Conservation (phyloP, 2,329 filamentous ascomycete species). For the Exutisphaerella laricina region DNA sequence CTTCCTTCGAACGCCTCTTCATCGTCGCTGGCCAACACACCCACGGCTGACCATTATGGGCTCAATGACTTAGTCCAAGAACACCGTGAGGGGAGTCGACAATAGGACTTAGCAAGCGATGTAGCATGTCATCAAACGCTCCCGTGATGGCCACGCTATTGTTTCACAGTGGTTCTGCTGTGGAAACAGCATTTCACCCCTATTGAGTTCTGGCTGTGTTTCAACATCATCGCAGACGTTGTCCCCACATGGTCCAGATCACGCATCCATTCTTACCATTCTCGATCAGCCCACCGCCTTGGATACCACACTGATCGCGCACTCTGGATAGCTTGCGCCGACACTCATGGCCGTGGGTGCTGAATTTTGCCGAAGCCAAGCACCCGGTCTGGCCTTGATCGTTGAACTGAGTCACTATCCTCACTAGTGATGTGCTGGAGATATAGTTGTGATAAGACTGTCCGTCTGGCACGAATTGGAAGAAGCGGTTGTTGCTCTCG, state of each 20-base stretch:
- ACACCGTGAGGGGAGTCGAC: no score
- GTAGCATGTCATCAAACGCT: no score
- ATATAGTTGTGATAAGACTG: conserved; percentile 10
- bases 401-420: conserved; percentile 13
- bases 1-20: no score
- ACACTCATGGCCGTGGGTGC: conserved; percentile 14
- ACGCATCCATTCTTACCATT: conserved; percentile 15
- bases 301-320: conserved; percentile 10
- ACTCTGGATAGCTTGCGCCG: conserved; percentile 10
- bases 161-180: no score
- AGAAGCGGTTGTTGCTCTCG: conserved; percentile 5
- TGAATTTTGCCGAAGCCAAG: conserved; percentile 5
- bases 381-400: conserved; percentile 11
- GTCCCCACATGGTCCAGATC: conserved; percentile 15
- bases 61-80: no score
- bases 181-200: no score
- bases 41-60: no score
- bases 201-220: no score
- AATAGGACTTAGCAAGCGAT: no score
- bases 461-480: conserved; percentile 6
- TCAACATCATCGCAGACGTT: conserved; percentile 5
- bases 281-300: conserved; percentile 13
- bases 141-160: no score
- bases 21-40: no score
- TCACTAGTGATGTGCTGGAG: conserved; percentile 7